These are phyloP conservation scores for Pontederia crassipes DNA, from an alignment of 176 grass and related monocot species.

Conservation along the genomic window DNA sequence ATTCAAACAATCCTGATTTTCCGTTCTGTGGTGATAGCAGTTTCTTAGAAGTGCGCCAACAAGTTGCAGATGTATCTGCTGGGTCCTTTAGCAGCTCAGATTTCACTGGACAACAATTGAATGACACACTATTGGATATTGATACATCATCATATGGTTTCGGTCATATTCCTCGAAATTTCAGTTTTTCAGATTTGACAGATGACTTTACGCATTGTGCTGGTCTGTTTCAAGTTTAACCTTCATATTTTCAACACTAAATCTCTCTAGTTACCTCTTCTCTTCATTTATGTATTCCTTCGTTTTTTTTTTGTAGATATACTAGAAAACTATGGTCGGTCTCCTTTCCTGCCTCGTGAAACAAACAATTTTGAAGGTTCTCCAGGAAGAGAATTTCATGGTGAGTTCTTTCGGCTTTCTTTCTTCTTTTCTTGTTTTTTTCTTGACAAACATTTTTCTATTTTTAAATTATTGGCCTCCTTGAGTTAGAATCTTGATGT, in stretches of 20 bases:
- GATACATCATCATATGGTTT: slow-evolving; percentile 71
- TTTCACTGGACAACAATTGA: slow-evolving; percentile 60
- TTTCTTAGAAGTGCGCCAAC: slow-evolving; percentile 66
- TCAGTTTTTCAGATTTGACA: slow-evolving; percentile 95
- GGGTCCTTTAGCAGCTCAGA: slow-evolving; percentile 83
- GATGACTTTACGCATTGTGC: slow-evolving; percentile 87
- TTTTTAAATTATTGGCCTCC: slow-evolving; percentile 5
- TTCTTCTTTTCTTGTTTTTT: not conserved
- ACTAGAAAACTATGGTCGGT: slow-evolving; percentile 93
- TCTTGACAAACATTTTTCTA: slow-evolving; percentile 6
- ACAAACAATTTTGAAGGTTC: slow-evolving; percentile 66
- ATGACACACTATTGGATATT: slow-evolving; percentile 54
- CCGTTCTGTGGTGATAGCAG: slow-evolving; percentile 46
- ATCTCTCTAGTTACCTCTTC: slow-evolving; percentile 12
- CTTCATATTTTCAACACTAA: not conserved
- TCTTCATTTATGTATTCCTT: slow-evolving; percentile 8
- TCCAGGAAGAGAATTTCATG: slow-evolving; percentile 47
- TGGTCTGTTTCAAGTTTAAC: slow-evolving; percentile 35
- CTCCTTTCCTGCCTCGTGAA: slow-evolving; percentile 81
- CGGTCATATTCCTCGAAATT: slow-evolving; percentile 91
- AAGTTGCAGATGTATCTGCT: slow-evolving; percentile 70
- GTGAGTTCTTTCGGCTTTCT: slow-evolving; percentile 18
- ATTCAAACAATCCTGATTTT: slow-evolving; percentile 59
- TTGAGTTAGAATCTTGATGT: slow-evolving; percentile 23
- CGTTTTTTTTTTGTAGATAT: slow-evolving; percentile 52